These are phyloP conservation scores for Hericium rajendrae DNA, from an alignment of 768 basidiomycete species.

Conservation along the genomic window DNA sequence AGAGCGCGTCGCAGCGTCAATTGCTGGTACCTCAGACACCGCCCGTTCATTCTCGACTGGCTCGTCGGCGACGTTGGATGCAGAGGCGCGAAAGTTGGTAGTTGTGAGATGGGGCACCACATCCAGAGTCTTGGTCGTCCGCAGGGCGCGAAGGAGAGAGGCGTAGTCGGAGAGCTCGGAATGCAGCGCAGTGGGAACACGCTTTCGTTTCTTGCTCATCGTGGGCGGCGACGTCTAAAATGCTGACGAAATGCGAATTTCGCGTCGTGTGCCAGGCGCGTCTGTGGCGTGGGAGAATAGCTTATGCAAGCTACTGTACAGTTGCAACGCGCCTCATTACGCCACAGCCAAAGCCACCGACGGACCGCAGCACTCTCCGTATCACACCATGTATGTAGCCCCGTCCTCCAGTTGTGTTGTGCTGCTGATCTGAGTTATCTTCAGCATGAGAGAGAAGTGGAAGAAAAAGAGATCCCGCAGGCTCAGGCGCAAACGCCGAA, in stretches of 20 bases:
- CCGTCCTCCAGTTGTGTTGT: not conserved
- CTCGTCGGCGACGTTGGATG: not conserved
- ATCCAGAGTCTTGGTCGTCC: constrained; percentile 47
- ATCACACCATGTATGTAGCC: constrained; percentile 9
- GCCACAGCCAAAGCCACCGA: not conserved
- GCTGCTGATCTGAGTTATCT: not conserved
- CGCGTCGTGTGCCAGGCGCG: not conserved
- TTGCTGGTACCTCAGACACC: not conserved
- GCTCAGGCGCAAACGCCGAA: constrained; percentile 90
- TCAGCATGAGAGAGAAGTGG: constrained; percentile 92
- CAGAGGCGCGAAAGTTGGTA: not conserved
- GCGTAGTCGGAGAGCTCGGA: constrained; percentile 60
- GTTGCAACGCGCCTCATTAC: constrained; percentile 23
- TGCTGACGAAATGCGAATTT: not conserved
- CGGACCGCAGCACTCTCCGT: constrained; percentile 11
- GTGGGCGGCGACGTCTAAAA: not conserved
- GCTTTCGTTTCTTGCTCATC: constrained; percentile 32
- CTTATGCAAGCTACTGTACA: constrained; percentile 27
- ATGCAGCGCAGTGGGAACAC: constrained; percentile 46
- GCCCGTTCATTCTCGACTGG: constrained; percentile 1
- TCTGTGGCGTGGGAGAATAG: constrained; percentile 11
- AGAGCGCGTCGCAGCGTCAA: constrained; percentile 1
- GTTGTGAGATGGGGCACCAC: constrained; percentile 40
- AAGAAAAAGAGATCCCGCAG: constrained; percentile 93
- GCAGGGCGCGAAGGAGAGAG: constrained; percentile 54